Evolutionary conservation across 306 rosid genomes (phyloP).

Genomic region (Lathyrus aphaca): DNA sequence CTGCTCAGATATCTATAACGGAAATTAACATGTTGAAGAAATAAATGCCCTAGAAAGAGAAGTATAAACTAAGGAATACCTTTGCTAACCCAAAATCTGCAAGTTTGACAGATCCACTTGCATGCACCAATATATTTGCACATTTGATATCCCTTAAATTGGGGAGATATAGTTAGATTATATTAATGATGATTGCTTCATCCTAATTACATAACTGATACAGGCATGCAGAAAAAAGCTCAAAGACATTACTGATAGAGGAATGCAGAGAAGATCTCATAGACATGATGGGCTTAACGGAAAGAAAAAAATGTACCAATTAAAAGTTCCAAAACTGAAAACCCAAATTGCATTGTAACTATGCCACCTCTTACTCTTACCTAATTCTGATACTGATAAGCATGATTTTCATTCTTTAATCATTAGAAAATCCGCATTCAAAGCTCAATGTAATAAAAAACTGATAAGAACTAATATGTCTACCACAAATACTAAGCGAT

Average conservation of each 20-base stretch:
- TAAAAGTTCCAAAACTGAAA: constrained; percentile 33
- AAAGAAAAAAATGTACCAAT: constrained; percentile 17
- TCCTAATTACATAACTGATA: constrained; percentile 21
- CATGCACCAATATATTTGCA: constrained; percentile 92
- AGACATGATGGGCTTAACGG: constrained; percentile 31
- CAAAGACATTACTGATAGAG: constrained; percentile 29
- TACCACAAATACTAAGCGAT: constrained; percentile 26
- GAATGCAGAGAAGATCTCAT: constrained; percentile 15
- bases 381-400: constrained; percentile 2
- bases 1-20: constrained; percentile 15
- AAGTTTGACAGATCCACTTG: constrained; percentile 92
- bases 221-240: constrained; percentile 13
- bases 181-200: constrained; percentile 24
- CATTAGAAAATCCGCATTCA: constrained; percentile 6
- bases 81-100: constrained; percentile 99
- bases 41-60: constrained; percentile 13
- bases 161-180: constrained; percentile 34
- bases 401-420: constrained; percentile 23
- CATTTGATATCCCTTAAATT: constrained; percentile 89
- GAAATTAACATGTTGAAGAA: constrained; percentile 21
- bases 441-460: constrained; percentile 24
- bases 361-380: constrained; percentile 7
- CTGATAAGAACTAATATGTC: neutral
- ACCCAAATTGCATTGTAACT: neutral
- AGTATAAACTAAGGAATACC: constrained; percentile 52